These are phyloP conservation scores for Trypanosoma cruzi DNA, from an alignment of 208 protist species.

Conservation along the genomic window DNA sequence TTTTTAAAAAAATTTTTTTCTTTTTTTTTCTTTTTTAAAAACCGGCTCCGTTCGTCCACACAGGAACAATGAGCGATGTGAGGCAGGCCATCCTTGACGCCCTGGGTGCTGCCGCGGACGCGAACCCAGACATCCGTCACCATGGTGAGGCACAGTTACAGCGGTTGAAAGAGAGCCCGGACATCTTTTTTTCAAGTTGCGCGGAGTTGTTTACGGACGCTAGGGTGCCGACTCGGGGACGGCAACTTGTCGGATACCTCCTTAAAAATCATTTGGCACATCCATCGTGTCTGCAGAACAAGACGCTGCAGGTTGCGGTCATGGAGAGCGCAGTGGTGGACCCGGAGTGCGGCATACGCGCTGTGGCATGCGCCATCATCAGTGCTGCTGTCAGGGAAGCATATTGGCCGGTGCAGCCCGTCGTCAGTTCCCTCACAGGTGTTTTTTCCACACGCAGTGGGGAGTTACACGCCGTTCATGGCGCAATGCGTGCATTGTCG, in stretches of 20 bases:
- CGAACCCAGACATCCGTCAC: constrained; percentile 47
- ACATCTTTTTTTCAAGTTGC: constrained; percentile 65
- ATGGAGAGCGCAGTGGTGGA: constrained; percentile 67
- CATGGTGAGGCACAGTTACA: constrained; percentile 61
- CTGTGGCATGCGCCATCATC: constrained; percentile 74
- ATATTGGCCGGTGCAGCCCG: constrained; percentile 54
- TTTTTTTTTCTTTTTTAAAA: constrained; percentile 27
- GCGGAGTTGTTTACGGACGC: constrained; percentile 59
- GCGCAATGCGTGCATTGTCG: constrained; percentile 70
- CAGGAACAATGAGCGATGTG: constrained; percentile 31
- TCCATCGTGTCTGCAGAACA: constrained; percentile 54
- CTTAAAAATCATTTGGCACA: constrained; percentile 76
- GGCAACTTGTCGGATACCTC: constrained; percentile 70
- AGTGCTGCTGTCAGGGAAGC: constrained; percentile 71
- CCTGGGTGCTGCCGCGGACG: constrained; percentile 62
- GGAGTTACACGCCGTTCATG: constrained; percentile 59
- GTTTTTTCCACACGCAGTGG: constrained; percentile 39
- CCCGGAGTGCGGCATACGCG: constrained; percentile 60
- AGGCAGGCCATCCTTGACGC: constrained; percentile 66
- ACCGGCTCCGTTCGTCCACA: not conserved
- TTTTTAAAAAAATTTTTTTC: constrained; percentile 24
- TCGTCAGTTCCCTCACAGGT: constrained; percentile 43
- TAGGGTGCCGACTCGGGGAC: constrained; percentile 36
- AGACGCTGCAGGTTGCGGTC: constrained; percentile 48
- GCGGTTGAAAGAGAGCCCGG: constrained; percentile 50